Conservation (phyloP, 305 asterid species). For the Andrographis paniculata region DNA sequence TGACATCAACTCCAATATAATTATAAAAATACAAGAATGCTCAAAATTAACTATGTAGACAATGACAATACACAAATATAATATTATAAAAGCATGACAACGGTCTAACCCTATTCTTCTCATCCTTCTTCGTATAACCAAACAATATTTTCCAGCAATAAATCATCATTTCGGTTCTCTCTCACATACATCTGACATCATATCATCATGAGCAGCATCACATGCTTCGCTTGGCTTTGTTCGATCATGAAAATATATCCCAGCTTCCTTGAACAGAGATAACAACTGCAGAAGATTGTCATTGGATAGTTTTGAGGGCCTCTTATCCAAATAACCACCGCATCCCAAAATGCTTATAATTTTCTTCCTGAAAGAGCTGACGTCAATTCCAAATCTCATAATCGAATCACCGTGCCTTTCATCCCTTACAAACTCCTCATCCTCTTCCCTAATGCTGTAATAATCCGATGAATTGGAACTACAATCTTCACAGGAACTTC, state of each 20-base stretch:
- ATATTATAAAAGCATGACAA: too few relatives aligned
- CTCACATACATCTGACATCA: too few relatives aligned
- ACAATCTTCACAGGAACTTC: slow-evolving; percentile 16
- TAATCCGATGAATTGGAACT: slow-evolving; percentile 1
- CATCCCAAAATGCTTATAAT: slow-evolving; percentile 36
- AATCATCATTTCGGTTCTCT: too few relatives aligned
- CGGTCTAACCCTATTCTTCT: too few relatives aligned
- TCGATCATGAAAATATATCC: slow-evolving; percentile 54
- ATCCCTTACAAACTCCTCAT: slow-evolving; percentile 18
- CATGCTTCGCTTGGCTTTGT: slow-evolving; percentile 20
- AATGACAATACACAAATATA: too few relatives aligned
- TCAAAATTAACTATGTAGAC: too few relatives aligned
- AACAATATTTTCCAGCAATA: too few relatives aligned
- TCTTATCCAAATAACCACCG: slow-evolving; percentile 56
- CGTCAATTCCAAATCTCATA: slow-evolving; percentile 14
- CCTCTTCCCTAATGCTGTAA: slow-evolving; percentile 18
- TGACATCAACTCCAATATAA: too few relatives aligned
- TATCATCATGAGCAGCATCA: slow-evolving; percentile 24
- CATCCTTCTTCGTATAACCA: too few relatives aligned
- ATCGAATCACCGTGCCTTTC: slow-evolving; percentile 17
- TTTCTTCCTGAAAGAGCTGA: slow-evolving; percentile 39
- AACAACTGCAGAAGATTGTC: slow-evolving; percentile 57
- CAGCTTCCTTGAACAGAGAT: slow-evolving; percentile 60
- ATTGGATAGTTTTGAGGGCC: slow-evolving; percentile 67
- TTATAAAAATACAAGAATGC: too few relatives aligned